Evolutionary conservation across 179 eudicot species (phyloP).

Genomic region (Carnegiea gigantea): DNA sequence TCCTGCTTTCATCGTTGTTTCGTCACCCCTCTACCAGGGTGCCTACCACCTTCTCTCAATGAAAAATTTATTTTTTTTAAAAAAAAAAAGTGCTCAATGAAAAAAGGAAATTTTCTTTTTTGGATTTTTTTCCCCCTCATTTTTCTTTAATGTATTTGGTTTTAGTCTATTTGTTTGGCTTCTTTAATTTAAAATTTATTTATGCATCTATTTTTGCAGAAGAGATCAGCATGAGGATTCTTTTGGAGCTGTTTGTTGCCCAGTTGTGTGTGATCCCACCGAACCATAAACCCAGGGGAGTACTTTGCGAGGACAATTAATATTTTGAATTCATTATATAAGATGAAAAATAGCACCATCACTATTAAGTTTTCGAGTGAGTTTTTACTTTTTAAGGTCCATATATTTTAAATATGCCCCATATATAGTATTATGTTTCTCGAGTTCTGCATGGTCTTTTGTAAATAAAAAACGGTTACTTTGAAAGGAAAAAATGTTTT

Average conservation of each 20-base stretch:
- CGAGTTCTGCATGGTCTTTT: not conserved
- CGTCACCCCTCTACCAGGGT: too few relatives aligned
- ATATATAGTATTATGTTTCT: not conserved
- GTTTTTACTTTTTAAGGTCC: not conserved
- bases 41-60: too few relatives aligned
- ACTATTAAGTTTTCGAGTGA: not conserved
- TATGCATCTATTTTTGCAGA: not conserved
- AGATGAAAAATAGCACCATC: too few relatives aligned
- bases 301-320: too few relatives aligned
- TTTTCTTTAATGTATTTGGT: not conserved
- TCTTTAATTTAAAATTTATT: not conserved
- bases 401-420: not conserved
- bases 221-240: not conserved
- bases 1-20: slow-evolving; percentile 45
- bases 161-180: not conserved
- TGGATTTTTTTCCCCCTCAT: not conserved
- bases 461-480: not conserved
- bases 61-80: too few relatives aligned
- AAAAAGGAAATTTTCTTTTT: not conserved
- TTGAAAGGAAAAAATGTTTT: not conserved
- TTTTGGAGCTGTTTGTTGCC: slow-evolving; percentile 9
- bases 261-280: not conserved
- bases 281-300: not conserved
- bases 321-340: too few relatives aligned
- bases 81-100: not conserved